phyloP scores from a whole-genome alignment of 2,329 filamentous ascomycete genomes.

The Metarhizium rileyi region DNA sequence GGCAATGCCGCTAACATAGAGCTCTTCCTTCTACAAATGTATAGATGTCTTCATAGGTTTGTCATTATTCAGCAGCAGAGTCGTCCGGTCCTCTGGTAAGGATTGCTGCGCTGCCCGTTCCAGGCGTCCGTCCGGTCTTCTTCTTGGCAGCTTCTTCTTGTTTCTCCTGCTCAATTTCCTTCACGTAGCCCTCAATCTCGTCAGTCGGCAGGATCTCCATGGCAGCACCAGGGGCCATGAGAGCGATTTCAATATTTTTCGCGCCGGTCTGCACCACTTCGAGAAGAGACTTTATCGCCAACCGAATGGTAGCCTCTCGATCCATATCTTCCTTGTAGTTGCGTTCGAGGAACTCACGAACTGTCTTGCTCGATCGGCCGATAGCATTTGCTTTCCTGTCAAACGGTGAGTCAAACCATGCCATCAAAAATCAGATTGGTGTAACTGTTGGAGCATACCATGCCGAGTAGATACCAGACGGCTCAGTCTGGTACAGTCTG shows the following conservation, averaged over 20 bases:
- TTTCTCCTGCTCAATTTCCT: constrained; percentile 99
- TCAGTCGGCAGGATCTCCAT: constrained; percentile 93
- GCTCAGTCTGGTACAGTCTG: constrained; percentile 93
- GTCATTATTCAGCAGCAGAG: constrained; percentile 26
- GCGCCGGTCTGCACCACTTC: constrained; percentile 98
- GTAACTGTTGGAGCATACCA: constrained; percentile 49
- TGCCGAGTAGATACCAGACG: constrained; percentile 98
- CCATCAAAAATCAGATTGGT: constrained; percentile 8
- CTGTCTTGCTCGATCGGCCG: constrained; percentile 95
- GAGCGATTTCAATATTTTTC: constrained; percentile 99
- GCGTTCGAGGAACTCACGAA: constrained; percentile 94
- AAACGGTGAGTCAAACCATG: constrained; percentile 3
- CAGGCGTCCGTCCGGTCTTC: constrained; percentile 72
- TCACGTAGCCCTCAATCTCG: constrained; percentile 94
- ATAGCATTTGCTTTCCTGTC: constrained; percentile 97
- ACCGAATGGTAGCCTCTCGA: constrained; percentile 86
- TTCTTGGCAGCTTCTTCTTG: constrained; percentile 97
- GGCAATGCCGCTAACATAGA: constrained; percentile 8
- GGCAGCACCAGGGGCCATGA: constrained; percentile 87
- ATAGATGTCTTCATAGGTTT: constrained; percentile 1
- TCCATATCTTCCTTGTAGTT: constrained; percentile 99
- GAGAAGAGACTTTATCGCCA: constrained; percentile 95
- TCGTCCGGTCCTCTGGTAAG: constrained; percentile 51
- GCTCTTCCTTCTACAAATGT: not conserved
- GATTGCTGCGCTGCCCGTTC: constrained; percentile 61